Percentiles rank a stretch among this genome's conserved stretches.
phyloP scores from a whole-genome alignment of 2,329 filamentous ascomycete genomes.

The Thermomyces lanuginosus region DNA sequence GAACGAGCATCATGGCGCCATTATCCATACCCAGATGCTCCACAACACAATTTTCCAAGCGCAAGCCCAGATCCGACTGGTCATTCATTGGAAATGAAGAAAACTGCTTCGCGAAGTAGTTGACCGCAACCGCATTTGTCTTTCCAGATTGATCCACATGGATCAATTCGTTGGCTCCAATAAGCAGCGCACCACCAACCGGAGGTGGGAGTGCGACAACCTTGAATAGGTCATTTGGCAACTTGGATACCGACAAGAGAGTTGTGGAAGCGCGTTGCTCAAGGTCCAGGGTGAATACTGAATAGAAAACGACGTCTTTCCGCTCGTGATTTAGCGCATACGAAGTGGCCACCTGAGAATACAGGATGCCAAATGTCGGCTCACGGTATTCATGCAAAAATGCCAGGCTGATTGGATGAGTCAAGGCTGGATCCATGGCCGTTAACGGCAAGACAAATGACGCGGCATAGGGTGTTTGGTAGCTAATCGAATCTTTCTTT shows the following conservation, averaged over 20 bases:
- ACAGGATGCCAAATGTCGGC: slow-evolving; percentile 89
- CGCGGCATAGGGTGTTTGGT: slow-evolving; percentile 58
- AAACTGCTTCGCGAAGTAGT: slow-evolving; percentile 67
- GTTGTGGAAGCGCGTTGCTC: slow-evolving; percentile 87
- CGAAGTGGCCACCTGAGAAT: slow-evolving; percentile 58
- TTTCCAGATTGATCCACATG: slow-evolving; percentile 95
- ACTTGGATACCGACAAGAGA: slow-evolving; percentile 65
- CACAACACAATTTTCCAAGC: slow-evolving; percentile 64
- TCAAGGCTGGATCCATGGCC: slow-evolving; percentile 68
- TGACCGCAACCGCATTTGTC: slow-evolving; percentile 80
- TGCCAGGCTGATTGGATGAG: slow-evolving; percentile 77
- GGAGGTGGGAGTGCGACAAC: slow-evolving; percentile 71
- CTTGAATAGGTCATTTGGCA: slow-evolving; percentile 75
- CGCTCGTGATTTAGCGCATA: slow-evolving; percentile 55
- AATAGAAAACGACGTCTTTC: slow-evolving; percentile 75
- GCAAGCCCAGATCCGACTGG: slow-evolving; percentile 63
- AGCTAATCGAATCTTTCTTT: slow-evolving; percentile 19
- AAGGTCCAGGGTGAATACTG: slow-evolving; percentile 86
- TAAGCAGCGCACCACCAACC: slow-evolving; percentile 70
- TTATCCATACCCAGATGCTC: slow-evolving; percentile 60
- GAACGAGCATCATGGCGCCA: slow-evolving; percentile 70
- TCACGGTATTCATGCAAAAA: slow-evolving; percentile 96
- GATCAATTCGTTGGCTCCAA: slow-evolving; percentile 80
- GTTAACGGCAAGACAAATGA: slow-evolving; percentile 90
- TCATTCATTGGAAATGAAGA: slow-evolving; percentile 76